Base-by-base conservation (phyloP, 495 filamentous ascomycete genomes). In the Penicillium bovifimosum region DNA sequence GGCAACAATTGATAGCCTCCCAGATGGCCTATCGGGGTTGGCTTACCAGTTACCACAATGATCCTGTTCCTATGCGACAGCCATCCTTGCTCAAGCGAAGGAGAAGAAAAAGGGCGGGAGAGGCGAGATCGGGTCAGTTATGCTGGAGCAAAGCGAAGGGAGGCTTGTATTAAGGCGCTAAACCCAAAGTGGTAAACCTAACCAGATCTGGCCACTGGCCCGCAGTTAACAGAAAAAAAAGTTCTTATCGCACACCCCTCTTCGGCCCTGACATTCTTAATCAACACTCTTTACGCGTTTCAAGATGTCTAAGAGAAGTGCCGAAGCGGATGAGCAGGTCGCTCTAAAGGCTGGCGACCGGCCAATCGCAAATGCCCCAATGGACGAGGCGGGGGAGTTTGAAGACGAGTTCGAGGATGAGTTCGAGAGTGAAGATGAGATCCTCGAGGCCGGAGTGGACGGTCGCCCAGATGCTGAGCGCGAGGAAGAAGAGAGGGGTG, bases 401-500 rank as follows among this genome's bases (percentile, higher is more conserved):
- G 92, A 96, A 68, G 92, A 97, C 70, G 88, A 96, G 58, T 97
- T 86, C 55, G 92, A 95, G 69, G 92, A 96, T 60, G 92, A 97
- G 62, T 97, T 89, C 62, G 91, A 96, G 76, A 95, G 90, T 61
- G 92, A 96, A 58, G 91, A 96, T 64, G 92, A 97, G 72, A 87
- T 97, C 41, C 68, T 96, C 45, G 93, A 96, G 72, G 91, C 92
- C 26, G 93, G 91, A 46, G 89, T 95, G 13, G 91, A 98, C 57
- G 93, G 91, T 14, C 76, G 88, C 56, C 91, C 91, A 20, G 90
- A 96, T 71, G 88, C 83, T n/a, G 91, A 96, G 71, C 79, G 91
- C 36, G 90, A 96, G 61, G 88, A 87, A 14, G 90, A 95, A 61
- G 88, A 90, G 65, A 76, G 75, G 60, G 81, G 84, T 86, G 72